Evolutionary conservation across 768 basidiomycete genomes (phyloP).

Genomic region (Pisolithus marmoratus): DNA sequence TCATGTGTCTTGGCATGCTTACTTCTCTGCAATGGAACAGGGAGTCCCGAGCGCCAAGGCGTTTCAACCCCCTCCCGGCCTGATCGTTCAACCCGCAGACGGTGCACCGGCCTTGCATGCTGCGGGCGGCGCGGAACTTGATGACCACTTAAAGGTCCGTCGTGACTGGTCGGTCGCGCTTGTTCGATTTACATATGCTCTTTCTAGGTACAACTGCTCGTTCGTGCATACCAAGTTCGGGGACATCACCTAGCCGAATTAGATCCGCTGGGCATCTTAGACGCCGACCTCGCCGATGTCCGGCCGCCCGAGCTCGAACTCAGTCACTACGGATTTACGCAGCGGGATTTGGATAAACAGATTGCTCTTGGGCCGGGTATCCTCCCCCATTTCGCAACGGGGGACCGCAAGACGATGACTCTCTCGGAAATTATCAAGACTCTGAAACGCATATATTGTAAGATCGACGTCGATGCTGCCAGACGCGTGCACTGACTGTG

Average conservation of each 20-base stretch:
- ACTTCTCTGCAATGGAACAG: conserved; percentile 90
- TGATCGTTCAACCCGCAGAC: conserved; percentile 66
- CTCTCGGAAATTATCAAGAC: conserved; percentile 88
- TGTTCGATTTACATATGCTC: not conserved
- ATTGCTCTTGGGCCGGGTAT: conserved; percentile 95
- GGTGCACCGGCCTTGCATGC: conserved; percentile 76
- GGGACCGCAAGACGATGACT: conserved; percentile 82
- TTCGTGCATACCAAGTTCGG: conserved; percentile 97
- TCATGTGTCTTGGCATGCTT: conserved; percentile 90
- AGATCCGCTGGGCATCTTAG: conserved; percentile 91
- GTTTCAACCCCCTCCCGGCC: conserved; percentile 76
- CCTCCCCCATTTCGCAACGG: conserved; percentile 88
- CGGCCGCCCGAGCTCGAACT: conserved; percentile 88
- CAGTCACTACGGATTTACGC: conserved; percentile 91
- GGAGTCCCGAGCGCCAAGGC: conserved; percentile 76
- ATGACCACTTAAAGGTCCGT: conserved; percentile 89
- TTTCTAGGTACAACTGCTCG: conserved; percentile 87
- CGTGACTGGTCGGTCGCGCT: not conserved
- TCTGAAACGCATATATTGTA: conserved; percentile 92
- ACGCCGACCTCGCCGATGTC: conserved; percentile 75
- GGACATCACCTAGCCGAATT: conserved; percentile 95
- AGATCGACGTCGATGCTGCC: conserved; percentile 24
- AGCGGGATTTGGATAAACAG: conserved; percentile 90
- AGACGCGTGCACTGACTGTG: conserved; percentile 3
- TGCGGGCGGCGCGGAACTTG: conserved; percentile 68